Conservation (phyloP, 148 eudicot species). For the Beta vulgaris region DNA sequence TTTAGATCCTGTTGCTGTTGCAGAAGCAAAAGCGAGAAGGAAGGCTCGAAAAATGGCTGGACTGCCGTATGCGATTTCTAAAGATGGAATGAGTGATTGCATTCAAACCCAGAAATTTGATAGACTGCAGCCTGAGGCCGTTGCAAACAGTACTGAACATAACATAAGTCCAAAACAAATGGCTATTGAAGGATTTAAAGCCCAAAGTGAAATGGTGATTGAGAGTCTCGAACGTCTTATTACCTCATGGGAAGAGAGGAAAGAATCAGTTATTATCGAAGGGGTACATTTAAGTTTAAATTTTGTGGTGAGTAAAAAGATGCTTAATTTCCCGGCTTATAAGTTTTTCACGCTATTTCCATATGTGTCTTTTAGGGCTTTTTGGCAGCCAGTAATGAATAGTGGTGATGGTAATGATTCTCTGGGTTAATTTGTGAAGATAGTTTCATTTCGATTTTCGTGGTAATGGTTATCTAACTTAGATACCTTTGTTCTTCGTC, state of each 20-base stretch:
- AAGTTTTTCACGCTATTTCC: not conserved
- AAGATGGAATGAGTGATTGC: conserved; percentile 36
- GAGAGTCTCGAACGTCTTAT: conserved; percentile 93
- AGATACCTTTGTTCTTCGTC: too few species aligned
- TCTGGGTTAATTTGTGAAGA: too few species aligned
- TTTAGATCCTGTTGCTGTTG: conserved; percentile 87
- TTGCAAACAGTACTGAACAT: conserved; percentile 34
- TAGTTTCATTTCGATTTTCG: too few species aligned
- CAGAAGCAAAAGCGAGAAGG: conserved; percentile 83
- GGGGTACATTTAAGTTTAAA: conserved; percentile 98
- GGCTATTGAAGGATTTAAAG: conserved; percentile 96
- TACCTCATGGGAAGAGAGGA: conserved; percentile 90
- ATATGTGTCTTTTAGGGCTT: too few species aligned
- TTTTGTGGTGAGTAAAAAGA: conserved; percentile 62
- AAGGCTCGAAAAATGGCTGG: conserved; percentile 65
- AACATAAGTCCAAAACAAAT: conserved; percentile 67
- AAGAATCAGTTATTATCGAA: conserved; percentile 92
- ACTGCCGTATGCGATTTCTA: conserved; percentile 32
- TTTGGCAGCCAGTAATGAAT: too few species aligned
- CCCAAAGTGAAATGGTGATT: conserved; percentile 99
- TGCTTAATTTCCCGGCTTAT: not conserved
- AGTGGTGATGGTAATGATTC: too few species aligned
- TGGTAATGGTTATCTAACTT: too few species aligned
- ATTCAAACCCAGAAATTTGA: conserved; percentile 37
- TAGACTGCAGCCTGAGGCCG: conserved; percentile 34